phyloP scores from a whole-genome alignment of 371 early-diverging fungal genomes.

The Blastocladiella emersonii region DNA sequence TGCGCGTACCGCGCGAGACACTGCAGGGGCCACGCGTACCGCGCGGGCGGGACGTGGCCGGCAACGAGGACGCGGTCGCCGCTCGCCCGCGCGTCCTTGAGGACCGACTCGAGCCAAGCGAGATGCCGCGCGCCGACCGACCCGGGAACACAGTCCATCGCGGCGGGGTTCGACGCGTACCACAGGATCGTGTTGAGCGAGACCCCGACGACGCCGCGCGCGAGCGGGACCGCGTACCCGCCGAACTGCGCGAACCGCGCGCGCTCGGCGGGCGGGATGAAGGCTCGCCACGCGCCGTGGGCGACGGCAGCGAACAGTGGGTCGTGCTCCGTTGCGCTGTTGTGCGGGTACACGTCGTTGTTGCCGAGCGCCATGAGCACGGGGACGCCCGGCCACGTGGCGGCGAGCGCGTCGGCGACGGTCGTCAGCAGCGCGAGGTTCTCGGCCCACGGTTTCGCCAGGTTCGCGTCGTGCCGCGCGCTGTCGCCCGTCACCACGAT shows the following conservation, averaged over 20 bases:
- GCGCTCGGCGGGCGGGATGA: neutral
- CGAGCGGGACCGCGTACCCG: neutral
- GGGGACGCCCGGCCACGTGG: neutral
- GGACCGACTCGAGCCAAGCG: neutral
- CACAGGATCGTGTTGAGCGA: neutral
- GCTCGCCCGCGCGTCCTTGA: neutral
- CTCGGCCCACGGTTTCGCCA: neutral
- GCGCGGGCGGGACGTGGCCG: neutral
- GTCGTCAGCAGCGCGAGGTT: neutral
- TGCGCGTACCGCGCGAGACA: neutral
- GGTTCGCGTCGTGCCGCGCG: neutral
- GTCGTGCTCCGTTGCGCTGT: too few relatives aligned
- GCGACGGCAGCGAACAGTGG: too few relatives aligned
- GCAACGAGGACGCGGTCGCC: neutral
- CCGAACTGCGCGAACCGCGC: neutral
- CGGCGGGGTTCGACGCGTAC: neutral
- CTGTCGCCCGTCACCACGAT: neutral
- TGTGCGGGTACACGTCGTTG: constrained; percentile 4
- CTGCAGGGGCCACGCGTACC: neutral
- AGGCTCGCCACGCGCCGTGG: neutral
- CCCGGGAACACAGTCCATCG: neutral
- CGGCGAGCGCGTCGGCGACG: neutral
- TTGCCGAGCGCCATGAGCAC: neutral
- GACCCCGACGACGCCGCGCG: neutral
- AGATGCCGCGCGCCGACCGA: neutral